Evolutionary conservation across 2,329 filamentous ascomycete species (phyloP).

Genomic region (Rosellinia necatrix): DNA sequence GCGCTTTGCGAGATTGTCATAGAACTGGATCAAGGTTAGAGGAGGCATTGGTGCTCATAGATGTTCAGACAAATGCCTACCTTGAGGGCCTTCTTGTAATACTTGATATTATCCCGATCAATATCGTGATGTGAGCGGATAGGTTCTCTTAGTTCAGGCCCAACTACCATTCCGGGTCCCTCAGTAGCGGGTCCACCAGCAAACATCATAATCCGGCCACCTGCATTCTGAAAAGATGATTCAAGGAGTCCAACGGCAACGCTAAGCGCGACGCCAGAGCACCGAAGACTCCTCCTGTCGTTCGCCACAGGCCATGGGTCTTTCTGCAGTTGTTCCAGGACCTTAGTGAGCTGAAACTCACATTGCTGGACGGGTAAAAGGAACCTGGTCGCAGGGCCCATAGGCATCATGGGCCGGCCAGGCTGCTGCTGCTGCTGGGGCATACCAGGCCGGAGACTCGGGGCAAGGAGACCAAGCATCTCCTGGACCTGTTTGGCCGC

Average conservation of each 20-base stretch:
- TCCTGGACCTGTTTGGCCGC: conserved; percentile 98
- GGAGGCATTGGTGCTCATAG: background rate
- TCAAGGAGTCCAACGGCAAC: conserved; percentile 92
- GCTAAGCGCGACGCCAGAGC: conserved; percentile 94
- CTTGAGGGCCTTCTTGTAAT: conserved; percentile 99
- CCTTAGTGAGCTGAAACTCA: conserved; percentile 96
- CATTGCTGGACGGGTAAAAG: conserved; percentile 92
- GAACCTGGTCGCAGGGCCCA: conserved; percentile 86
- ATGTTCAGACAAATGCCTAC: conserved; percentile 50
- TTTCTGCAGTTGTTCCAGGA: conserved; percentile 91
- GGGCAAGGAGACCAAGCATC: conserved; percentile 85
- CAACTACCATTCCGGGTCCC: conserved; percentile 95
- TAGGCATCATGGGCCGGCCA: conserved; percentile 73
- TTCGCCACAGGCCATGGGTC: conserved; percentile 97
- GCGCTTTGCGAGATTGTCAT: conserved; percentile 90
- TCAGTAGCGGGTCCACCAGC: conserved; percentile 94
- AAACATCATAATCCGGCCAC: conserved; percentile 96
- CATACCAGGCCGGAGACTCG: conserved; percentile 74
- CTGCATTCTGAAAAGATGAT: conserved; percentile 93
- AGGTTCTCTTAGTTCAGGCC: conserved; percentile 91
- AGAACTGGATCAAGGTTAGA: conserved; percentile 67
- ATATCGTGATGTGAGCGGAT: conserved; percentile 99
- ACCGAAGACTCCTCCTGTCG: conserved; percentile 86
- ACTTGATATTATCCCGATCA: conserved; percentile 98
- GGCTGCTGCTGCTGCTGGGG: conserved; percentile 73